Base-by-base conservation (phyloP, 1,139 yeast genomes). In the Suhomyces bokatorum region DNA sequence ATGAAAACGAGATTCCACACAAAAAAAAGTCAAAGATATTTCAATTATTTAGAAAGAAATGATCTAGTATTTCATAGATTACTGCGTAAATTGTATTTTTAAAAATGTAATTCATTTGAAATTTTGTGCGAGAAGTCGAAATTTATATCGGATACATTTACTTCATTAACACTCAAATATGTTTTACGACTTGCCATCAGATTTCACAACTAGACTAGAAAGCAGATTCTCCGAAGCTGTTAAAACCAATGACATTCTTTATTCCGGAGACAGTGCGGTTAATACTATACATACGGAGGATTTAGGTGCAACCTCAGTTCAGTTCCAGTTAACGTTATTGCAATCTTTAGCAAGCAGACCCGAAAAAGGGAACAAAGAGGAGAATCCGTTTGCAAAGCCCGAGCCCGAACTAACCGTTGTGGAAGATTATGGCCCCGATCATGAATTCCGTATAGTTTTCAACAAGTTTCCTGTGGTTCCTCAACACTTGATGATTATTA, bases 401-500 rank as follows among this genome's bases (percentile, higher is more conserved):
- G 96, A 87, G 52, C 87, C 88, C 5, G 85, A 80, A 50, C 69
- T 91, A 42, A 79, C 91, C 0, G 76, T 93, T 3, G 57, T 80
- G 31, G 77, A 77, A 8, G 70, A 75, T 39, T 77, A 73, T 52
- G 82, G 81, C 2, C 58, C 58, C 3, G 46, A 63, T 3, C 67
- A 69, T 16, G 81, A 82, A 42, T 83, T 83, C 57, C 74, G 81
- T 53, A 63, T 91, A 27, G 81, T 91, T 4, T 75, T 88, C 54
- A 93, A 93, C 71, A 91, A 91, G 64, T 93, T 77, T 63, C 96
- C 97, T 2, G 85, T 90, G 32, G 80, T 85, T 6, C 81, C 89
- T 32, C 77, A 81, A 56, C 99, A 93, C 61, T 77, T 88, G 48
- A 70, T 93, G 67, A 58, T 90, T 43, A 80, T 91, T 11, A 89